phyloP scores from a whole-genome alignment of 768 basidiomycete species.

The Pisolithus orientalis region DNA sequence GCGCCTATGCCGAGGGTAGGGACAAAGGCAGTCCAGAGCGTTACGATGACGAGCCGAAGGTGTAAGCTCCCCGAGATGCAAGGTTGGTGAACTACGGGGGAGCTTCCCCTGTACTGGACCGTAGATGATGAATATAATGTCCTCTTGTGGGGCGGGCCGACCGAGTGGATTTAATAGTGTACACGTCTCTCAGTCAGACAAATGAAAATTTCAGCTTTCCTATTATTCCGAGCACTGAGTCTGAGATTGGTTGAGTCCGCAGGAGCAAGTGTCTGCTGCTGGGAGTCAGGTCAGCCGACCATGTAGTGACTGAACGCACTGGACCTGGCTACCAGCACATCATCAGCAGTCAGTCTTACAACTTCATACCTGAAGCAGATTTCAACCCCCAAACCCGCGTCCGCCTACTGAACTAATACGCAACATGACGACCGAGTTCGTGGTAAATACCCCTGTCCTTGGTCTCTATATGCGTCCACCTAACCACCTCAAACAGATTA shows the following conservation, averaged over 20 bases:
- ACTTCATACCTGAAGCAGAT: not conserved
- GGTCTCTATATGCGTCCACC: not conserved
- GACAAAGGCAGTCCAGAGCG: constrained; percentile 14
- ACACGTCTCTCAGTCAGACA: too few species aligned
- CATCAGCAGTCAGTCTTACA: too few species aligned
- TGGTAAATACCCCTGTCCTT: not conserved
- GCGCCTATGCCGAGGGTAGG: constrained; percentile 20
- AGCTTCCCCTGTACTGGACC: not conserved
- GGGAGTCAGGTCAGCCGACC: too few species aligned
- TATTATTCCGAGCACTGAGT: too few species aligned
- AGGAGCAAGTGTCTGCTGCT: too few species aligned
- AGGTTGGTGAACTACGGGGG: not conserved
- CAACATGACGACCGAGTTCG: not conserved
- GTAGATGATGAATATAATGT: not conserved
- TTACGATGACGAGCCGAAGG: constrained; percentile 15
- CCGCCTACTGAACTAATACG: not conserved
- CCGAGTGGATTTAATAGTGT: too few species aligned
- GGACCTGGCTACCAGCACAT: too few species aligned
- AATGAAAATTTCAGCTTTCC: too few species aligned
- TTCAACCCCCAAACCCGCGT: not conserved
- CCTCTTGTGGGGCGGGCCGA: not conserved
- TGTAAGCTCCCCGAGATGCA: not conserved
- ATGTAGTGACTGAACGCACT: too few species aligned
- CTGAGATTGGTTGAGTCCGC: too few species aligned
- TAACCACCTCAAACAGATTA: constrained; percentile 13